Percentiles rank a stretch among this genome's conserved stretches.
Evolutionary conservation across 805 yeast species (phyloP).

Genomic region (Suhomyces tanzawaensis): DNA sequence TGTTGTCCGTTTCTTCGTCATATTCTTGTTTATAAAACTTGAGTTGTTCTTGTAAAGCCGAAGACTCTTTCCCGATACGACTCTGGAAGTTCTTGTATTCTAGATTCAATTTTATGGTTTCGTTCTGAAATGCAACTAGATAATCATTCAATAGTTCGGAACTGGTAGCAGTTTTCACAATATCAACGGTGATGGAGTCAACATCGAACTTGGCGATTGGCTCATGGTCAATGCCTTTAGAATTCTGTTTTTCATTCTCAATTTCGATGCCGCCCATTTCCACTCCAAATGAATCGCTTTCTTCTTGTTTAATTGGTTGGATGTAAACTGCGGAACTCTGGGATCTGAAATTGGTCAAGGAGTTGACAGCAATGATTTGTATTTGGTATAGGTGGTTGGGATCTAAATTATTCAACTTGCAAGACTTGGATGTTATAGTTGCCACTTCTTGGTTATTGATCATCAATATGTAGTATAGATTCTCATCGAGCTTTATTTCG

Average conservation of each 20-base stretch:
- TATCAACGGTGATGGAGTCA: constrained; percentile 10
- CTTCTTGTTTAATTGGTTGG: constrained; percentile 19
- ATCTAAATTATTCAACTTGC: constrained; percentile 30
- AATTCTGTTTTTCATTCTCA: not conserved
- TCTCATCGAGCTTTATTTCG: constrained; percentile 27
- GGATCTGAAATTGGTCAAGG: constrained; percentile 32
- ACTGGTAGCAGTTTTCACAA: constrained; percentile 17
- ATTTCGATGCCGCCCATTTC: constrained; percentile 1
- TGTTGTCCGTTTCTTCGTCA: constrained; percentile 32
- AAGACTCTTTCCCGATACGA: constrained; percentile 12
- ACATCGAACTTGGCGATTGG: not conserved
- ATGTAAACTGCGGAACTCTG: constrained; percentile 33
- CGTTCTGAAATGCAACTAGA: constrained; percentile 25
- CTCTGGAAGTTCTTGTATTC: constrained; percentile 19
- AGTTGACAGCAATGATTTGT: constrained; percentile 37
- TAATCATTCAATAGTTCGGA: constrained; percentile 22
- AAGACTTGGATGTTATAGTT: constrained; percentile 32
- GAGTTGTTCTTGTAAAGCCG: constrained; percentile 23
- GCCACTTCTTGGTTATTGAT: constrained; percentile 38
- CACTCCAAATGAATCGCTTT: not conserved
- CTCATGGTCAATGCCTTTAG: not conserved
- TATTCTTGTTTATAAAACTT: constrained; percentile 36
- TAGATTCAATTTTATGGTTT: constrained; percentile 18
- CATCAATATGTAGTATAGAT: constrained; percentile 30
- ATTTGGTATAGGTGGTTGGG: constrained; percentile 31